A percentile compares a stretch with the other conserved stretches of the same genome.
These are phyloP conservation scores for Aspergillus funiculosus DNA, from an alignment of 495 filamentous ascomycete genomes.

Conservation along the genomic window DNA sequence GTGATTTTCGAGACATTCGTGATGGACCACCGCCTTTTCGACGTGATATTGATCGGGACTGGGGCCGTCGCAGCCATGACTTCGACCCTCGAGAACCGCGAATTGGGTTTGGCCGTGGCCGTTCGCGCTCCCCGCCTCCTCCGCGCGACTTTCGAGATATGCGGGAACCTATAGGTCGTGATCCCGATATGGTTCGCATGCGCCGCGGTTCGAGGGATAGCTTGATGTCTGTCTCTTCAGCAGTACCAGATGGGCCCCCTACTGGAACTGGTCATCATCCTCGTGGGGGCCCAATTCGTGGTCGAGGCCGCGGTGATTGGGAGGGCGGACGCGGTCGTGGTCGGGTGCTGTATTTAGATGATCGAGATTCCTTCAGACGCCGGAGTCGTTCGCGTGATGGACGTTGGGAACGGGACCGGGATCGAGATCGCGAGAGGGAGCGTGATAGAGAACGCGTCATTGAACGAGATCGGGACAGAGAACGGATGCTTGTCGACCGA, in stretches of 20 bases:
- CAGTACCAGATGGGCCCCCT: slow-evolving; percentile 57
- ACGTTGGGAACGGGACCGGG: slow-evolving; percentile 45
- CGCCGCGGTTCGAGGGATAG: slow-evolving; percentile 56
- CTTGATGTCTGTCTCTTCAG: slow-evolving; percentile 62
- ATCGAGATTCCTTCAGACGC: slow-evolving; percentile 51
- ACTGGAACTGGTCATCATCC: slow-evolving; percentile 42
- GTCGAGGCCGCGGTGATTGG: slow-evolving; percentile 62
- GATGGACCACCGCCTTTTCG: slow-evolving; percentile 29
- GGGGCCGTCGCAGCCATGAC: slow-evolving; percentile 33
- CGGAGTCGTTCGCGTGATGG: slow-evolving; percentile 68
- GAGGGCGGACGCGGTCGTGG: slow-evolving; percentile 55
- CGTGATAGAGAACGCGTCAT: slow-evolving; percentile 28
- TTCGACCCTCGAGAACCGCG: slow-evolving; percentile 40
- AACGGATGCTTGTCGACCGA: slow-evolving; percentile 20
- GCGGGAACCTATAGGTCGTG: slow-evolving; percentile 35
- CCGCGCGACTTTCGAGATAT: slow-evolving; percentile 48
- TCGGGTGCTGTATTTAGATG: slow-evolving; percentile 51
- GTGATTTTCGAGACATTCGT: slow-evolving; percentile 35
- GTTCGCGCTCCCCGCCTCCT: slow-evolving; percentile 39
- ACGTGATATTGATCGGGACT: slow-evolving; percentile 40
- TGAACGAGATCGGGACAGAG: slow-evolving; percentile 25
- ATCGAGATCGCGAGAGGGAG: slow-evolving; percentile 41
- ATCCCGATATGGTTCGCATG: slow-evolving; percentile 42
- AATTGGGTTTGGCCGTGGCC: slow-evolving; percentile 39
- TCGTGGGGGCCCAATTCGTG: slow-evolving; percentile 54